Evolutionary conservation across 352 stramenopile genomes (phyloP).

Genomic region (Phytophthora boehmeriae): DNA sequence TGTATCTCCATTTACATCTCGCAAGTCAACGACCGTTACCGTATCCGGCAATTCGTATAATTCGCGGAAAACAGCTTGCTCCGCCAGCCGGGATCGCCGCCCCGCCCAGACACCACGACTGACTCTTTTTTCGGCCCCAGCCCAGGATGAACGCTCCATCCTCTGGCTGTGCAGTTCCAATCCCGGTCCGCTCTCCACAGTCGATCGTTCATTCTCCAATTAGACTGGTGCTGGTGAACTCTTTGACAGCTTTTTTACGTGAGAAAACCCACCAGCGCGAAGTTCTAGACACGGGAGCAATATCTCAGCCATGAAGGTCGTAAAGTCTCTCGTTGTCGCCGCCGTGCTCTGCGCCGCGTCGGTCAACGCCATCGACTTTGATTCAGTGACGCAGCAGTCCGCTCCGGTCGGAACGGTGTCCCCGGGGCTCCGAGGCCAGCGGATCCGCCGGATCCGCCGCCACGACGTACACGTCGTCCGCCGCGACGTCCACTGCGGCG

Average conservation of each 20-base stretch:
- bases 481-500: neutral
- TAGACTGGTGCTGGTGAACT: slow-evolving; percentile 28
- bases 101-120: slow-evolving; percentile 19
- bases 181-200: neutral
- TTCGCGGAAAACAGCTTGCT: slow-evolving; percentile 25
- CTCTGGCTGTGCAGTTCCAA: neutral
- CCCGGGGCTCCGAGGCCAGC: neutral
- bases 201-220: slow-evolving; percentile 35
- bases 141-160: slow-evolving; percentile 12
- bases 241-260: neutral
- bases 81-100: slow-evolving; percentile 15
- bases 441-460: slow-evolving; percentile 2
- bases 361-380: slow-evolving; percentile 63
- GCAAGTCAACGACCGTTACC: too few relatives aligned
- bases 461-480: slow-evolving; percentile 3
- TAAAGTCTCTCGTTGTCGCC: slow-evolving; percentile 52
- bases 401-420: neutral
- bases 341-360: slow-evolving; percentile 58
- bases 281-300: neutral
- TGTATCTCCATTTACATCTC: neutral
- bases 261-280: neutral
- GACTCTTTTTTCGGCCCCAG: slow-evolving; percentile 35
- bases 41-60: neutral
- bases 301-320: slow-evolving; percentile 41
- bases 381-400: slow-evolving; percentile 14